Evolutionary conservation across 192 early-diverging fungal genomes (phyloP).

Genomic region (Entomortierella parvispora): DNA sequence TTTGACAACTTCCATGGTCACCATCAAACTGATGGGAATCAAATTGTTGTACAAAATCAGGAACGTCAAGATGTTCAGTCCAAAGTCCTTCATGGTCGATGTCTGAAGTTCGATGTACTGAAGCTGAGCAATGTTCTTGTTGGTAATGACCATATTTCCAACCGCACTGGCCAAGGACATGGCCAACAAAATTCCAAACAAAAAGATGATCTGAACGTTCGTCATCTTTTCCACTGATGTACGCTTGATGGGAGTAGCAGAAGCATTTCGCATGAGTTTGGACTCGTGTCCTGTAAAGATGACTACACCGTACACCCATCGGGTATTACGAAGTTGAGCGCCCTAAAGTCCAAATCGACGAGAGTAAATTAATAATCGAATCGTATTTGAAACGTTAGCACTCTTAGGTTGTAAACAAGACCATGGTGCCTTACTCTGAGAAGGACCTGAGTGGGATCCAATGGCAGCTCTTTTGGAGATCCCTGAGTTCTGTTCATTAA

Average conservation of each 20-base stretch:
- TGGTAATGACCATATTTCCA: constrained; percentile 76
- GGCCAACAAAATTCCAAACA: constrained; percentile 87
- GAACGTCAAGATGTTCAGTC: constrained; percentile 94
- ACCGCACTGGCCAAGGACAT: constrained; percentile 90
- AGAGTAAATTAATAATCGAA: not conserved
- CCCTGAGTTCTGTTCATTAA: constrained; percentile 60
- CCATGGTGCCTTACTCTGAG: constrained; percentile 66
- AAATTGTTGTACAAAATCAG: constrained; percentile 99
- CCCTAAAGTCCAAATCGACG: constrained; percentile 59
- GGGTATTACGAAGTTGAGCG: constrained; percentile 92
- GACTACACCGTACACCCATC: constrained; percentile 93
- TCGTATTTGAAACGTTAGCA: not conserved
- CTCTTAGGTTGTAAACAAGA: not conserved
- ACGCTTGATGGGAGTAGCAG: constrained; percentile 90
- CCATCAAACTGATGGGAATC: constrained; percentile 98
- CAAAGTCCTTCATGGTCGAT: constrained; percentile 66
- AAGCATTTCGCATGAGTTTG: constrained; percentile 97
- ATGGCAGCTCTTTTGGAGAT: constrained; percentile 73
- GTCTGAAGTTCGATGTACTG: constrained; percentile 10
- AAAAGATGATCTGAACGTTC: constrained; percentile 92
- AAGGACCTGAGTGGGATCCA: constrained; percentile 94
- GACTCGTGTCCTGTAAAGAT: constrained; percentile 98
- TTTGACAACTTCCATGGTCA: constrained; percentile 99
- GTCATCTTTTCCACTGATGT: constrained; percentile 92
- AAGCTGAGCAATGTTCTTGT: constrained; percentile 38